These are phyloP conservation scores for Paramecium sexaurelia DNA, from an alignment of 73 alveolate species.

Conservation along the genomic window DNA sequence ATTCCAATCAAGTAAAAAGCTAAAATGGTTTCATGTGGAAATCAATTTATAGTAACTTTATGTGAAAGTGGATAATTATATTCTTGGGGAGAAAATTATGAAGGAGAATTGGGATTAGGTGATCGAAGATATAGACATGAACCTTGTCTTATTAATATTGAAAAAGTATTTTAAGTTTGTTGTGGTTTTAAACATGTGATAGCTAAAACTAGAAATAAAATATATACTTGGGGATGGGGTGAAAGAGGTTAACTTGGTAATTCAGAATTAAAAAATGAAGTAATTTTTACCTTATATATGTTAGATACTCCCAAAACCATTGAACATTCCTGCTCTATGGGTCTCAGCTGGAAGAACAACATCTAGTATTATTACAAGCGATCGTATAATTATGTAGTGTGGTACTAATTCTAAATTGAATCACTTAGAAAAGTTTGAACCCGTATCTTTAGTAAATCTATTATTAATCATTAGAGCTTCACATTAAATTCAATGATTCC, in stretches of 20 bases:
- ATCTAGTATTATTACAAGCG: slow-evolving; percentile 81
- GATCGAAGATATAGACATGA: slow-evolving; percentile 86
- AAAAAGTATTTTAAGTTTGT: slow-evolving; percentile 86
- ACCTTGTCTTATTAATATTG: slow-evolving; percentile 84
- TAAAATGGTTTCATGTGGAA: slow-evolving; percentile 47
- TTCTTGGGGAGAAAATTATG: slow-evolving; percentile 89
- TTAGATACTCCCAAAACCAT: slow-evolving; percentile 75
- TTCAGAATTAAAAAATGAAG: slow-evolving; percentile 78
- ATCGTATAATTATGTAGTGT: slow-evolving; percentile 79
- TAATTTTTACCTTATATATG: neutral
- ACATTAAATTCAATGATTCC: slow-evolving; percentile 79
- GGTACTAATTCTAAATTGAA: slow-evolving; percentile 91
- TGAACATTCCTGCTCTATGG: slow-evolving; percentile 74
- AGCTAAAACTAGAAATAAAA: slow-evolving; percentile 82
- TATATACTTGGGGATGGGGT: slow-evolving; percentile 99
- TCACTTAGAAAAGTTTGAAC: slow-evolving; percentile 75
- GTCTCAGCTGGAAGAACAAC: slow-evolving; percentile 91
- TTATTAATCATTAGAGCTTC: slow-evolving; percentile 71
- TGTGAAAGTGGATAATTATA: slow-evolving; percentile 57
- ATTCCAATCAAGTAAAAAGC: neutral
- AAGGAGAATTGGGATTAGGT: slow-evolving; percentile 97
- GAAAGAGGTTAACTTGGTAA: slow-evolving; percentile 95
- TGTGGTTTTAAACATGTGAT: slow-evolving; percentile 96
- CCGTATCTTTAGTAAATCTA: slow-evolving; percentile 74
- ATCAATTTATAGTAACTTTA: slow-evolving; percentile 50